Percentiles rank a stretch among this genome's conserved stretches.
phyloP scores from a whole-genome alignment of 768 basidiomycete species.

The Nidularia sp. region DNA sequence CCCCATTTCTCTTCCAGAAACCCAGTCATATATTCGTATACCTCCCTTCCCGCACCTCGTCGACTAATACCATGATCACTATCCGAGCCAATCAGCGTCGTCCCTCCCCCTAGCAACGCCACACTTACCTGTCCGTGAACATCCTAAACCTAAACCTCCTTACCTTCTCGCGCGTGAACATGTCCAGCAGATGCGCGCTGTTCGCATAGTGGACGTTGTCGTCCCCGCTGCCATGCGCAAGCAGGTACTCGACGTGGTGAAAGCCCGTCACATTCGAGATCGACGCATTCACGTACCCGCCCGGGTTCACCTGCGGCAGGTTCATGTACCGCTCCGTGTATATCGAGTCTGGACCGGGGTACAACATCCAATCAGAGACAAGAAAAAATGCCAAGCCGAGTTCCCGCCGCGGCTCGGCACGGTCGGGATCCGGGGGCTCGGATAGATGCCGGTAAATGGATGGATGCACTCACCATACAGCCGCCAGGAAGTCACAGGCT shows the following conservation, averaged over 20 bases:
- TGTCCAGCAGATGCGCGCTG: constrained; percentile 86
- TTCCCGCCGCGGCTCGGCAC: no score
- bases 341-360: constrained; percentile 64
- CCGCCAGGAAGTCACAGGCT: constrained; percentile 88
- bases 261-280: constrained; percentile 89
- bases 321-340: constrained; percentile 99
- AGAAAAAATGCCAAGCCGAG: no score
- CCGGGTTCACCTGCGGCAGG: constrained; percentile 70
- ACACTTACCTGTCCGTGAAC: constrained; percentile 88
- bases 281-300: constrained; percentile 87
- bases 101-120: constrained; percentile 1
- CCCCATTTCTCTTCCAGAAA: constrained; percentile 96
- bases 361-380: no score
- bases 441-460: not conserved
- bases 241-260: constrained; percentile 70
- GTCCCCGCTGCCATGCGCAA: constrained; percentile 92
- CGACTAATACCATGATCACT: constrained; percentile 79
- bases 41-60: constrained; percentile 77
- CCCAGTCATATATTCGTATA: constrained; percentile 81
- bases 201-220: constrained; percentile 97
- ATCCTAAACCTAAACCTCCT: constrained; percentile 83
- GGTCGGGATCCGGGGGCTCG: no score
- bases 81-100: constrained; percentile 2
- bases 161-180: constrained; percentile 78
- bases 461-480: constrained; percentile 56